phyloP scores from a whole-genome alignment of 176 grass and related monocot species.

The Oryza officinalis region DNA sequence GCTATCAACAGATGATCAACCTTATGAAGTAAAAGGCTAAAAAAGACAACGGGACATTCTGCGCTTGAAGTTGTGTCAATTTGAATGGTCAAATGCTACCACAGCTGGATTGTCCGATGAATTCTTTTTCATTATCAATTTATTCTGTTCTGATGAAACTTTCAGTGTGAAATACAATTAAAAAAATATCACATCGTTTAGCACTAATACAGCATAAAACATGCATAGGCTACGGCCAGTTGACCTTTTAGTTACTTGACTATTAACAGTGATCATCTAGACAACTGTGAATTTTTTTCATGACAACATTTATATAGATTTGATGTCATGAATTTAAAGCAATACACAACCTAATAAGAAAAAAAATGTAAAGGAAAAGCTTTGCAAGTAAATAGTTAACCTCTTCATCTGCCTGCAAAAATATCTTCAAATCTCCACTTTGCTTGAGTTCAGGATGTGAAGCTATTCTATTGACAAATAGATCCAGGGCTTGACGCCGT shows the following conservation, averaged over 20 bases:
- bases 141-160: slow-evolving; percentile 4
- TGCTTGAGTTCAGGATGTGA: slow-evolving; percentile 88
- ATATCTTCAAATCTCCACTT: slow-evolving; percentile 86
- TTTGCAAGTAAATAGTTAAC: slow-evolving; percentile 43
- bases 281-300: background rate
- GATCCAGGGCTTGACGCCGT: slow-evolving; percentile 79
- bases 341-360: background rate
- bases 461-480: slow-evolving; percentile 94
- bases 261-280: background rate
- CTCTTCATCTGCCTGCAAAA: slow-evolving; percentile 98
- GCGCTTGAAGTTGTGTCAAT: background rate
- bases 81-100: background rate
- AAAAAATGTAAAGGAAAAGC: background rate
- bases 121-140: background rate
- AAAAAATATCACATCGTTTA: slow-evolving; percentile 13
- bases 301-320: background rate
- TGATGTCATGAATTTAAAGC: background rate
- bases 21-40: slow-evolving; percentile 13
- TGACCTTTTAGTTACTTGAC: background rate
- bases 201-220: background rate
- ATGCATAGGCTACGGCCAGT: background rate
- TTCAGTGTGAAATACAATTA: background rate
- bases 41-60: slow-evolving; percentile 5
- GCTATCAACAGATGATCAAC: background rate
- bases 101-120: background rate